Evolutionary conservation across 192 early-diverging fungal species (phyloP).

Genomic region (Coemansia furcata): DNA sequence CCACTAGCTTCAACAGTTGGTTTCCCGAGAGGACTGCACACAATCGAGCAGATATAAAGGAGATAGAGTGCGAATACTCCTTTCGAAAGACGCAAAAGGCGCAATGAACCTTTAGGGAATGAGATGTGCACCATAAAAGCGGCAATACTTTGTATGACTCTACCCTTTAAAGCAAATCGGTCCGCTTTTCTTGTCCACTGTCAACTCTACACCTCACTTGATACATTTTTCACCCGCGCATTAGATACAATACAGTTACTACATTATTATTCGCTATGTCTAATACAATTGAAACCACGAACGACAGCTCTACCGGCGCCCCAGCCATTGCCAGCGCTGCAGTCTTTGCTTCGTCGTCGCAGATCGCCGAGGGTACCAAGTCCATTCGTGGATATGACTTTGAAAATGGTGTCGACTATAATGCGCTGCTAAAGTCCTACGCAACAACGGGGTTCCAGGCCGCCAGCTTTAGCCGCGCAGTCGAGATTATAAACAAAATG

Average conservation of each 20-base stretch:
- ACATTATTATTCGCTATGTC: constrained; percentile 6
- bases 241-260: not conserved
- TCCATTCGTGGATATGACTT: constrained; percentile 89
- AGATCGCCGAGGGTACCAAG: constrained; percentile 62
- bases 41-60: not conserved
- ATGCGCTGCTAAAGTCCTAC: constrained; percentile 69
- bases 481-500: constrained; percentile 93
- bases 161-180: not conserved
- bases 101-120: not conserved
- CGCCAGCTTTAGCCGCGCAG: constrained; percentile 79
- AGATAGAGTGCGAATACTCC: not conserved
- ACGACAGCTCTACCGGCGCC: not conserved
- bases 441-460: constrained; percentile 91
- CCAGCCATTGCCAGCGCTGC: constrained; percentile 54
- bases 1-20: not conserved
- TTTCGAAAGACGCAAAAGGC: not conserved
- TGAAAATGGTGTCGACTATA: constrained; percentile 78
- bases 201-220: not conserved
- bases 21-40: not conserved
- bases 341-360: constrained; percentile 67
- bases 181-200: not conserved
- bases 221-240: not conserved
- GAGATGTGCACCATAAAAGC: not conserved
- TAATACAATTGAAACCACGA: not conserved
- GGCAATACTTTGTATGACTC: not conserved